These are phyloP conservation scores for Cichorium intybus DNA, from an alignment of 140 eudicot species.

Conservation along the genomic window DNA sequence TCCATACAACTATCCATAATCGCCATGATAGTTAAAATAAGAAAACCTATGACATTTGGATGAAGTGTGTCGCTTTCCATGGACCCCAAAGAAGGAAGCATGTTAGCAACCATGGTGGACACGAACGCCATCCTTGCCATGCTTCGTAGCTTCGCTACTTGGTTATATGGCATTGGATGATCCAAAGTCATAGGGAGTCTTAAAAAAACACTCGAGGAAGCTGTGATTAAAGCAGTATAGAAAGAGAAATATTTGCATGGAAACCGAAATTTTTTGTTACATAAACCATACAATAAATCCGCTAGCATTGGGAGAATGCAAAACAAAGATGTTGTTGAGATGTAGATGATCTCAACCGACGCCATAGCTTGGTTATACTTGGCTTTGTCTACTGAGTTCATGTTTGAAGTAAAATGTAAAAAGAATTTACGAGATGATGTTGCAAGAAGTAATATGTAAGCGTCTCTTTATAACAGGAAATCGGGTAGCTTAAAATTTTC, in stretches of 20 bases:
- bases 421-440: too few species aligned
- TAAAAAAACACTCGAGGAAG: too few species aligned
- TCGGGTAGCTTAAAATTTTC: too few species aligned
- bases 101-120: slow-evolving; percentile 31
- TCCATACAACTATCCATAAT: slow-evolving; percentile 26
- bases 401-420: too few species aligned
- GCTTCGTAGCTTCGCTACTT: slow-evolving; percentile 30
- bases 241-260: slow-evolving; percentile 33
- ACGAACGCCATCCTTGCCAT: slow-evolving; percentile 10
- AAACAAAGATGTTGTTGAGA: slow-evolving; percentile 26
- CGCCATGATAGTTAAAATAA: slow-evolving; percentile 28
- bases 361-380: slow-evolving; percentile 25
- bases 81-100: slow-evolving; percentile 33
- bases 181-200: slow-evolving; percentile 19
- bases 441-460: too few species aligned
- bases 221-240: too few species aligned
- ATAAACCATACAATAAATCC: slow-evolving; percentile 2
- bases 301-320: slow-evolving; percentile 11
- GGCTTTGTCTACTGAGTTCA: too few species aligned
- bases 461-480: too few species aligned
- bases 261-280: slow-evolving; percentile 23
- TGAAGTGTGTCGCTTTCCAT: too few species aligned
- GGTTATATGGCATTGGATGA: slow-evolving; percentile 29
- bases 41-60: slow-evolving; percentile 27
- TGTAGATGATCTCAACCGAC: slow-evolving; percentile 32